phyloP scores from a whole-genome alignment of 1,284 basidiomycete genomes.

The Malassezia japonica region DNA sequence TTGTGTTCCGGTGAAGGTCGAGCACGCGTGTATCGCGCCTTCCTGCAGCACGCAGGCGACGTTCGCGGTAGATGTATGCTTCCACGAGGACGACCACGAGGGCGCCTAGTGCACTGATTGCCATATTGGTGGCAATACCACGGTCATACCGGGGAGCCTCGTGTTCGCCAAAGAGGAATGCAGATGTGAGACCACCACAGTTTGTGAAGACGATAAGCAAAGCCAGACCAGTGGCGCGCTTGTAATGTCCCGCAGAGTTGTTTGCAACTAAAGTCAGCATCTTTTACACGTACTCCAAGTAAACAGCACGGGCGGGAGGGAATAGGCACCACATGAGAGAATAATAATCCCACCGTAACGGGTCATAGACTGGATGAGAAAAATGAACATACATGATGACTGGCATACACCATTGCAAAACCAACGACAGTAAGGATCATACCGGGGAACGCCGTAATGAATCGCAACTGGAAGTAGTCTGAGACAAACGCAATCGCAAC shows the following conservation, averaged over 20 bases:
- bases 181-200: constrained; percentile 26
- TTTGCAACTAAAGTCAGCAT: constrained; percentile 21
- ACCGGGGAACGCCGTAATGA: constrained; percentile 20
- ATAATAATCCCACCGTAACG: constrained; percentile 37
- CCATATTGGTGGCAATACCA: constrained; percentile 31
- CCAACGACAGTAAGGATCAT: constrained; percentile 27
- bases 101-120: constrained; percentile 20
- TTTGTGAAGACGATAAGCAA: constrained; percentile 36
- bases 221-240: constrained; percentile 31
- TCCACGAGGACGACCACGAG: constrained; percentile 25
- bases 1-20: constrained; percentile 18
- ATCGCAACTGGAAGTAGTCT: constrained; percentile 28
- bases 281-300: constrained; percentile 8
- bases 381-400: constrained; percentile 8
- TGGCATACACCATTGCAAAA: constrained; percentile 26
- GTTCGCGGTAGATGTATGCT: constrained; percentile 28
- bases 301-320: constrained; percentile 14
- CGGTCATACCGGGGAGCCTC: constrained; percentile 25
- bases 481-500: constrained; percentile 29
- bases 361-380: neutral
- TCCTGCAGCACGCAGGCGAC: constrained; percentile 21
- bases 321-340: constrained; percentile 27
- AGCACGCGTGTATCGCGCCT: constrained; percentile 26
- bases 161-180: constrained; percentile 29
- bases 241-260: constrained; percentile 28